Percentiles rank a stretch among this genome's conserved stretches.
Conservation (phyloP, 2,329 filamentous ascomycete species). For the Talaromyces islandicus region DNA sequence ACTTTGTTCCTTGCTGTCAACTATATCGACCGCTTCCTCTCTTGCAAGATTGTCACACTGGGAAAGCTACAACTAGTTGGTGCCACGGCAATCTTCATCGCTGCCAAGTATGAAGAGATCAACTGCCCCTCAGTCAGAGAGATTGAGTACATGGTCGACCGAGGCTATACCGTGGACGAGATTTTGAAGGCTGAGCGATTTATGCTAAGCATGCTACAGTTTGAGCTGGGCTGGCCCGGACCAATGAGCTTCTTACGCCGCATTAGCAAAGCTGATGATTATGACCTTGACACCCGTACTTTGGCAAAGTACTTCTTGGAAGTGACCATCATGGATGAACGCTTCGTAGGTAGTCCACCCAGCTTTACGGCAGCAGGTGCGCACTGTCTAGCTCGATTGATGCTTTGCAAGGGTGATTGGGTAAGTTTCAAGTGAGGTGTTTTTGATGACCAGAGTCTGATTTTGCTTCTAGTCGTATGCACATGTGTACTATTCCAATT, state of each 20-base stretch:
- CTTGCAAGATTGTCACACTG: conserved; percentile 88
- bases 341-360: conserved; percentile 84
- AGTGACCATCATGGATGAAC: conserved; percentile 94
- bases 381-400: conserved; percentile 82
- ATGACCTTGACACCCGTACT: conserved; percentile 90
- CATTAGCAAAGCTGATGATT: conserved; percentile 97
- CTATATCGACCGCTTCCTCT: conserved; percentile 94
- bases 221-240: conserved; percentile 95
- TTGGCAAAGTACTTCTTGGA: conserved; percentile 97
- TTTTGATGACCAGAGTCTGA: neutral
- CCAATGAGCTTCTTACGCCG: conserved; percentile 97
- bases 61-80: conserved; percentile 94
- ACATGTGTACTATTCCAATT: conserved; percentile 89
- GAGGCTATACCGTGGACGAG: conserved; percentile 81
- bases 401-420: conserved; percentile 90
- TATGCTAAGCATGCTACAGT: conserved; percentile 95
- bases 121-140: conserved; percentile 92
- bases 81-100: conserved; percentile 90
- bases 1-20: conserved; percentile 93
- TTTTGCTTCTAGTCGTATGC: conserved; percentile 56
- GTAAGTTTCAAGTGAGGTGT: conserved; percentile 49
- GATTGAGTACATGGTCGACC: conserved; percentile 98
- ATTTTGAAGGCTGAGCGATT: conserved; percentile 96
- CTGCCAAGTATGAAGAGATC: conserved; percentile 98
- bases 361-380: conserved; percentile 88